Conservation (phyloP, 192 early-diverging fungal species). For the Gaertneriomyces sp. region DNA sequence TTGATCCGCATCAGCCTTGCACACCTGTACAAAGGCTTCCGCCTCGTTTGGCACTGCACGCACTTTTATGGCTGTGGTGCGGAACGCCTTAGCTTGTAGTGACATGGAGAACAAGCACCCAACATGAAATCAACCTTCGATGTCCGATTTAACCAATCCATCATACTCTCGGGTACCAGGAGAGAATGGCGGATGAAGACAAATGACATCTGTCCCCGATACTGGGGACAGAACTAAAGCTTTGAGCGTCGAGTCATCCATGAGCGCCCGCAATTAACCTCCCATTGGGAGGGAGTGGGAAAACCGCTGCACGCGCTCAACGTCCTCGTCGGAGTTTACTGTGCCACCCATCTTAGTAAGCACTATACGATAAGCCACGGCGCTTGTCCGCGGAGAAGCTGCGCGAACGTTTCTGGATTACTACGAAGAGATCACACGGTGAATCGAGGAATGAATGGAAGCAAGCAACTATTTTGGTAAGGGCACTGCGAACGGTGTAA, state of each 20-base stretch:
- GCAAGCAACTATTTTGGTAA: too few relatives aligned
- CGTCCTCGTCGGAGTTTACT: too few relatives aligned
- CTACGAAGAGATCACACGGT: too few relatives aligned
- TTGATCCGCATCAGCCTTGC: constrained; percentile 31
- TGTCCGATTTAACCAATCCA: constrained; percentile 24
- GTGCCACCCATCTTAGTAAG: too few relatives aligned
- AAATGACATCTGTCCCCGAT: constrained; percentile 9
- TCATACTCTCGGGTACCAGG: constrained; percentile 27
- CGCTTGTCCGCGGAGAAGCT: too few relatives aligned
- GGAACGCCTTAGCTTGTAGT: neutral
- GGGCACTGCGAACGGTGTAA: too few relatives aligned
- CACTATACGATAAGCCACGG: too few relatives aligned
- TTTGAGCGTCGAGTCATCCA: constrained; percentile 53
- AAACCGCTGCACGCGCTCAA: too few relatives aligned
- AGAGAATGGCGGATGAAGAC: constrained; percentile 30
- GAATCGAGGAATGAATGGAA: too few relatives aligned
- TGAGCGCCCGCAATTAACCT: neutral
- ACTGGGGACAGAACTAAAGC: constrained; percentile 12
- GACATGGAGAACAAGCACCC: neutral
- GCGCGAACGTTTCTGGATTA: too few relatives aligned
- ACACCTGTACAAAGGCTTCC: constrained; percentile 47
- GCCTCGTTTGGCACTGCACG: constrained; percentile 35
- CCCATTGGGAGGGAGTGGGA: too few relatives aligned
- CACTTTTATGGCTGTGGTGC: constrained; percentile 23
- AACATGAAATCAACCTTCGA: constrained; percentile 14